Evolutionary conservation across 768 basidiomycete species (phyloP).

Genomic region (Tricholomella constricta): DNA sequence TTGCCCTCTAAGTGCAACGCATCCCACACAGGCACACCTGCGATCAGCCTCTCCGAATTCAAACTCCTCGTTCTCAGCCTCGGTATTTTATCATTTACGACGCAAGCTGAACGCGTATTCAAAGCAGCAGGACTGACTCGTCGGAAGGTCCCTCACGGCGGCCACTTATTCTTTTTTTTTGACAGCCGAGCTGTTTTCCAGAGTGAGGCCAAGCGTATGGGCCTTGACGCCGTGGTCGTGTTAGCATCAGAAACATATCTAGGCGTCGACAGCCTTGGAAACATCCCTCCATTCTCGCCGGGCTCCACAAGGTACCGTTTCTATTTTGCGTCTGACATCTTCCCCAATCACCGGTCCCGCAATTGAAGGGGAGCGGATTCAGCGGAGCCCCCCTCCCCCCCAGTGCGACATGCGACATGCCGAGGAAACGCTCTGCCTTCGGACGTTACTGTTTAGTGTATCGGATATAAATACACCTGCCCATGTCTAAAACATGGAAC

Average conservation of each 20-base stretch:
- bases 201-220: not conserved
- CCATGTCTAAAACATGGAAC: not conserved
- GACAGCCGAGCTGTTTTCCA: too few species aligned
- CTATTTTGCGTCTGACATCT: not conserved
- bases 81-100: not conserved
- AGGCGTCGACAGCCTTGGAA: not conserved
- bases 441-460: not conserved
- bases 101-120: too few species aligned
- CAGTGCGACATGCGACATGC: not conserved
- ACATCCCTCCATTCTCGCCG: not conserved
- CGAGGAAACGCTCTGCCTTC: conserved; percentile 5
- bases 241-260: not conserved
- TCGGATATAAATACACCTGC: not conserved
- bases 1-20: not conserved
- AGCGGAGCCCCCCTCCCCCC: not conserved
- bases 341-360: conserved; percentile 11
- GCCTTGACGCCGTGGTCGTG: conserved; percentile 3
- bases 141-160: too few species aligned
- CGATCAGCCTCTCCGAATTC: too few species aligned
- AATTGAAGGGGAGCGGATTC: conserved; percentile 5
- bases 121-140: too few species aligned
- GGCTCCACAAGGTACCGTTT: conserved; percentile 4
- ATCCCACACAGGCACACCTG: not conserved
- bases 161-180: too few species aligned
- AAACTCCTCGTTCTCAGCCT: too few species aligned